Percentiles rank a stretch among this genome's conserved stretches.
Evolutionary conservation across 2,329 filamentous ascomycete species (phyloP).

Genomic region (Calycina marina): DNA sequence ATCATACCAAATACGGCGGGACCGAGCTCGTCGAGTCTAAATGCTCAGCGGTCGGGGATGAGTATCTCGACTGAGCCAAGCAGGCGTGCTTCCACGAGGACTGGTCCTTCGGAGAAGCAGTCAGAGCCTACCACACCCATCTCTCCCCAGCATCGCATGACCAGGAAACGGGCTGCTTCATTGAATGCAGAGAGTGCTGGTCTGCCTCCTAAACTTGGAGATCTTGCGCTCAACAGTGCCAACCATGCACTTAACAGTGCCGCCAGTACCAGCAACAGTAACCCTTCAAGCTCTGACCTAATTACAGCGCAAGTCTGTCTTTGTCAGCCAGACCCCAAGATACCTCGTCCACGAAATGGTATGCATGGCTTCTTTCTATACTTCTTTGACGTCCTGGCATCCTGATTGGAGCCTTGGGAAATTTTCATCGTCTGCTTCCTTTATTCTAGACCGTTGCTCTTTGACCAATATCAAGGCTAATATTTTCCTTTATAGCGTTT

Average conservation of each 20-base stretch:
- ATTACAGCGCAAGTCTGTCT: slow-evolving; percentile 40
- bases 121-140: slow-evolving; percentile 12
- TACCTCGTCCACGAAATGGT: slow-evolving; percentile 59
- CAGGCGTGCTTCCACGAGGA: slow-evolving; percentile 14
- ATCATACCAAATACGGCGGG: slow-evolving; percentile 15
- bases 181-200: slow-evolving; percentile 17
- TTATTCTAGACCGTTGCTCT: slow-evolving; percentile 10
- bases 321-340: slow-evolving; percentile 57
- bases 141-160: slow-evolving; percentile 19
- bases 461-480: slow-evolving; percentile 17
- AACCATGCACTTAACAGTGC: slow-evolving; percentile 18
- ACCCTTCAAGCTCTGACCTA: slow-evolving; percentile 11
- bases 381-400: slow-evolving; percentile 10
- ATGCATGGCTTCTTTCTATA: slow-evolving; percentile 23
- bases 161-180: slow-evolving; percentile 21
- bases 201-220: slow-evolving; percentile 17
- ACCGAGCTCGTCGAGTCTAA: slow-evolving; percentile 8
- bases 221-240: slow-evolving; percentile 17
- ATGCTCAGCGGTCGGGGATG: slow-evolving; percentile 14
- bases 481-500: slow-evolving; percentile 52
- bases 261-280: slow-evolving; percentile 13
- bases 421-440: slow-evolving; percentile 8
- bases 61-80: slow-evolving; percentile 20
- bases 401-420: slow-evolving; percentile 10
- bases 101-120: slow-evolving; percentile 12